Base-by-base conservation (phyloP, 2,329 filamentous ascomycete genomes). In the Alternaria sp. region DNA sequence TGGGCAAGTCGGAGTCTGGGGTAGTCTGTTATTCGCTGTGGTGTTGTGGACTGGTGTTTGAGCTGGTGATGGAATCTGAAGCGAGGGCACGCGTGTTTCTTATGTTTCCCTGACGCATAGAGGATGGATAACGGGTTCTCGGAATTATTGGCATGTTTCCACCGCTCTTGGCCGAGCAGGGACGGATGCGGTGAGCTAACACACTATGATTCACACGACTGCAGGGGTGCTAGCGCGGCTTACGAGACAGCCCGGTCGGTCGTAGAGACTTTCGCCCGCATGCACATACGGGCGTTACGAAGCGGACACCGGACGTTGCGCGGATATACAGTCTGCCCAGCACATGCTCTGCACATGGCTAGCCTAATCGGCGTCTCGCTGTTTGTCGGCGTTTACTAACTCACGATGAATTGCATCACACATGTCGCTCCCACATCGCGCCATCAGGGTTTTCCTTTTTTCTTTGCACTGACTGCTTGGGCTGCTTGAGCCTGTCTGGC, bases 51-150 rank as follows among this genome's bases (percentile, higher is more conserved):
- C 36, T 56, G 52, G 38, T 58, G 28, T 62, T 48, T 54, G 59
- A 63, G 59, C 54, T 65, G 64, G 22, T 46, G 59, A 60, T 64
- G 49, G 46, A 48, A 27, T 49, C 25, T 40, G 41, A 43, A 57
- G 63, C 62, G 71, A 52, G 69, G 67, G 71, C 63, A 62, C 28
- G 57, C 63, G 66, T 68, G 67, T 72, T 68, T 75, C 72, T 76
- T 74, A 75, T 75, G 73, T 74, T 67, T 62, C 63, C 58, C 65
- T 65, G 63, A 64, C 64, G 68, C 53, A 67, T 62, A 62, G 61
- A 66, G 68, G 63, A 67, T 67, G 62, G 64, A 63, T 63, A 69
- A 71, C 70, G 71, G 67, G 65, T 64, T 59, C 64, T 71, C 71
- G 70, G 69, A 68, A 54, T 68, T 65, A 65, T 64, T 69, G 67